Conservation (phyloP, 306 rosid species). For the Medicago truncatula region MtrunA17r5.0-ANR NC_053044.1:1607501-1608000, state of each 20-base stretch:
- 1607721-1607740: no score
- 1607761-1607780: no score
- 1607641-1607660: no score
- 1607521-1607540: background rate
- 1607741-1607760: no score
- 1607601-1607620: background rate
- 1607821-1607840: background rate
- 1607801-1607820: background rate
- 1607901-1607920: constrained; percentile 21
- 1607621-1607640: no score
- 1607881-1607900: constrained; percentile 30
- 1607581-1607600: background rate
- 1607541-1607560: background rate
- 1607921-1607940: constrained; percentile 34
- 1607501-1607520: background rate
- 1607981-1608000: background rate
- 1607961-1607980: background rate
- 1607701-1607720: no score
- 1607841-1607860: constrained; percentile 8
- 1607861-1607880: background rate
- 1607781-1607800: no score
- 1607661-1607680: no score
- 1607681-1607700: no score
- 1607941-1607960: constrained; percentile 15
- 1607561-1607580: background rate